Conservation (phyloP, 306 rosid species). For the Rubus idaeus region DNA sequence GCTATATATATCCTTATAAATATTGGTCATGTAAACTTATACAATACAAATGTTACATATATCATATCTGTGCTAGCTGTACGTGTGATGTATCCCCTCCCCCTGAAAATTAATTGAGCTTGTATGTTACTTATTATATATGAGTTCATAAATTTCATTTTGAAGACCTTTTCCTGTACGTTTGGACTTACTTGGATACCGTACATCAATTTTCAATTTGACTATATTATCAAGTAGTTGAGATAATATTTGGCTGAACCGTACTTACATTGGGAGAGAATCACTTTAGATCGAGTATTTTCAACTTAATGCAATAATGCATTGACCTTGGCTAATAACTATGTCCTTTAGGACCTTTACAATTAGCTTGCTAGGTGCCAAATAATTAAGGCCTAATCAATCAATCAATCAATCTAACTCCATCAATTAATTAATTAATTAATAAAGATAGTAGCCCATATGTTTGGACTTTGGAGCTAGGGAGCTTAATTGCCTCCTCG, state of each 20-base stretch:
- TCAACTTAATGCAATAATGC: neutral
- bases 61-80: neutral
- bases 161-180: neutral
- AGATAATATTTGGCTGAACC: too few species aligned
- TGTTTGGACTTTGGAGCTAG: neutral
- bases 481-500: neutral
- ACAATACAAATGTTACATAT: neutral
- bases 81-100: neutral
- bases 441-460: neutral
- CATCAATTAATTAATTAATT: neutral
- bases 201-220: too few species aligned
- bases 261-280: too few species aligned
- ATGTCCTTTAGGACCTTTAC: neutral
- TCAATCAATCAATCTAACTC: neutral
- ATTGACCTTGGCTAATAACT: neutral
- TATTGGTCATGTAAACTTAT: neutral
- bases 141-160: neutral
- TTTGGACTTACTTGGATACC: too few species aligned
- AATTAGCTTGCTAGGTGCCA: neutral
- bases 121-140: neutral
- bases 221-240: too few species aligned
- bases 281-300: too few species aligned
- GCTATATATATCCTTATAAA: neutral
- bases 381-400: too few species aligned
- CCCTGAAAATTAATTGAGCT: neutral